phyloP scores from a whole-genome alignment of 192 early-diverging fungal species.

The Backusella tuberculispora region DNA sequence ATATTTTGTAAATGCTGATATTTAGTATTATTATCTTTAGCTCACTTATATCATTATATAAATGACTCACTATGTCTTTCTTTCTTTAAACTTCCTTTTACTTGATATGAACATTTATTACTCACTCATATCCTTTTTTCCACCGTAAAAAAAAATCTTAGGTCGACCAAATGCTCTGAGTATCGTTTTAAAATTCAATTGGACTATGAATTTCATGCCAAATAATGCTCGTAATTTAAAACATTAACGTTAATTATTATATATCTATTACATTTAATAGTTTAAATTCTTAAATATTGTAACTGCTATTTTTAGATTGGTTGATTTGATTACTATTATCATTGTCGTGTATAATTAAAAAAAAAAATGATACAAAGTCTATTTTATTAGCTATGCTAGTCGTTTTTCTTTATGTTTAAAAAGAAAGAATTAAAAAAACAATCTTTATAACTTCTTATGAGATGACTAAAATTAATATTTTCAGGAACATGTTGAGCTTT shows the following conservation, averaged over 20 bases:
- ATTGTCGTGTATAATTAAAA: not conserved
- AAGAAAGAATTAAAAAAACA: no score
- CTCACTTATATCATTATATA: no score
- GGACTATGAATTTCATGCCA: not conserved
- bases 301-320: not conserved
- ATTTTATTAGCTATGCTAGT: no score
- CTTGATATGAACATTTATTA: not conserved
- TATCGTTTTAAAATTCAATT: not conserved
- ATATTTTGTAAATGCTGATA: not conserved
- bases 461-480: no score
- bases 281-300: no score
- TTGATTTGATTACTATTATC: not conserved
- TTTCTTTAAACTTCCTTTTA: not conserved
- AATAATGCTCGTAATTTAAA: not conserved
- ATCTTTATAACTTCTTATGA: no score
- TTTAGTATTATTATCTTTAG: not conserved
- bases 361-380: not conserved
- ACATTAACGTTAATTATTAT: not conserved
- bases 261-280: not conserved
- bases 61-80: not conserved
- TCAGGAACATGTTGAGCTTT: not conserved
- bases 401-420: no score
- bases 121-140: not conserved
- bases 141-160: not conserved
- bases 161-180: not conserved